These are phyloP conservation scores for Raphidocelis subcapitata DNA, from an alignment of 139 green algal genomes.

Conservation along the genomic window DNA sequence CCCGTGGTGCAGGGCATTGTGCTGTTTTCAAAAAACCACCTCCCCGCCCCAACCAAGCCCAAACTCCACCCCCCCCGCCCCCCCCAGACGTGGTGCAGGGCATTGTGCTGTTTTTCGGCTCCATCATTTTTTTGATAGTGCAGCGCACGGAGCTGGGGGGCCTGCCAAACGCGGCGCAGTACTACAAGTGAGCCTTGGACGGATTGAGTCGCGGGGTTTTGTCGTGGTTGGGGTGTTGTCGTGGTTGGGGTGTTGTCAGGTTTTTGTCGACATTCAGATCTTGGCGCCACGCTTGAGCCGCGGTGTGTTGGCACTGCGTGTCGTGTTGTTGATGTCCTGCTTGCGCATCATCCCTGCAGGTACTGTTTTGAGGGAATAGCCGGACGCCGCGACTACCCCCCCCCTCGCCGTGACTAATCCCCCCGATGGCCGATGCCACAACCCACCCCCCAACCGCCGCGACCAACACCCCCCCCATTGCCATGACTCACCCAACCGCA, in stretches of 20 bases:
- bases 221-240: background rate
- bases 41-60: too few species aligned
- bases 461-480: background rate
- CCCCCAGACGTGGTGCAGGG: conserved; percentile 31
- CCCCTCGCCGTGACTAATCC: too few species aligned
- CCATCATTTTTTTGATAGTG: conserved; percentile 48
- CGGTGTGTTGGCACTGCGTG: background rate
- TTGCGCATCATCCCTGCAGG: conserved; percentile 8
- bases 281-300: too few species aligned
- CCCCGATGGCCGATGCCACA: too few species aligned
- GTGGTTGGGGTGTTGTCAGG: background rate
- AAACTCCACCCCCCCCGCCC: too few species aligned
- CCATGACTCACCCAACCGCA: background rate
- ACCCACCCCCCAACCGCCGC: too few species aligned
- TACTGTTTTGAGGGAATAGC: too few species aligned
- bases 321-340: background rate
- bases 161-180: conserved; percentile 21
- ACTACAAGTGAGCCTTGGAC: conserved; percentile 8
- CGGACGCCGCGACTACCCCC: too few species aligned
- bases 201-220: too few species aligned
- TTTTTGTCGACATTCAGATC: too few species aligned
- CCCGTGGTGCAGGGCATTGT: conserved; percentile 7
- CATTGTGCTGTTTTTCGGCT: conserved; percentile 34
- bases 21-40: background rate
- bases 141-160: conserved; percentile 43